Evolutionary conservation across 345 rosid genomes (phyloP).

Genomic region (Gossypium australe): DNA sequence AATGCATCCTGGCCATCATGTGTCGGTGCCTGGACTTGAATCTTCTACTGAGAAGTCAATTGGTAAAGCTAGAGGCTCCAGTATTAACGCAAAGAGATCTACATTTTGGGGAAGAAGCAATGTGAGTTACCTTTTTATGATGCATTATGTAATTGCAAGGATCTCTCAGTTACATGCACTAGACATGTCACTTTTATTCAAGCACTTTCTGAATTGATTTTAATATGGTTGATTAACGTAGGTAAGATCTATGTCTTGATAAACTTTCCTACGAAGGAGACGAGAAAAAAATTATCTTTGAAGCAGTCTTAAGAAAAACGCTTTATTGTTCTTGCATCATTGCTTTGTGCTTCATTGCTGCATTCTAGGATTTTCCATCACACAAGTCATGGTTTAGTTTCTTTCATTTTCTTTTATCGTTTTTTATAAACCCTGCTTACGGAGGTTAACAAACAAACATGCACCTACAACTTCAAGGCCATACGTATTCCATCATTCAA

Average conservation of each 20-base stretch:
- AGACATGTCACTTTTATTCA: background rate
- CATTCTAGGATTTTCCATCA: constrained; percentile 3
- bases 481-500: background rate
- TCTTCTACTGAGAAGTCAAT: constrained; percentile 53
- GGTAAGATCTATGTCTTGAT: background rate
- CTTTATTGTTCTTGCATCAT: background rate
- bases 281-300: background rate
- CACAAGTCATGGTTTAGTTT: background rate
- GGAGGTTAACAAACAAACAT: background rate
- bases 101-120: constrained; percentile 90
- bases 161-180: background rate
- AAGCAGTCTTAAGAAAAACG: background rate
- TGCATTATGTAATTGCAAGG: background rate
- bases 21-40: constrained; percentile 51
- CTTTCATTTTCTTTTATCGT: background rate
- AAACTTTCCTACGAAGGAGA: background rate
- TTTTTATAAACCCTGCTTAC: background rate
- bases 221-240: background rate
- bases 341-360: background rate
- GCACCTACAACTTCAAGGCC: background rate
- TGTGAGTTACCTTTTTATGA: constrained; percentile 45
- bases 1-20: constrained; percentile 50
- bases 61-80: constrained; percentile 59
- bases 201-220: background rate
- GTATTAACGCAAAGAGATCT: constrained; percentile 52